Evolutionary conservation across 2,329 filamentous ascomycete species (phyloP).

Genomic region (Diplodia seriata): DNA sequence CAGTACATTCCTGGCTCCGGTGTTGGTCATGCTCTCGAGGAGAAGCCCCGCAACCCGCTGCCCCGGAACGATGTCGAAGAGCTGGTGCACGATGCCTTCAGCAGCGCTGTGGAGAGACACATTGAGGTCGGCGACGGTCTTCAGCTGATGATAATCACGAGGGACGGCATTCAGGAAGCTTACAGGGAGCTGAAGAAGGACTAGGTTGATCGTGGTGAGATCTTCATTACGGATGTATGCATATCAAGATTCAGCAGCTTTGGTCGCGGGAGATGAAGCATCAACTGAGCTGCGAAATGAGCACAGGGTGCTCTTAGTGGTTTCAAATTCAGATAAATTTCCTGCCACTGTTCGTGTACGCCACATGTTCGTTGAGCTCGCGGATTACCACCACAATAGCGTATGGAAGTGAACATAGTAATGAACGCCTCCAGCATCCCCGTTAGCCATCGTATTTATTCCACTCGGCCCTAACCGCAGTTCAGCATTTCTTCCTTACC

Average conservation of each 20-base stretch:
- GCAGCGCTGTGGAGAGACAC: conserved; percentile 96
- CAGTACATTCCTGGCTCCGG: conserved; percentile 91
- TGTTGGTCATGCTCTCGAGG: conserved; percentile 78
- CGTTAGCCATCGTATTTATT: too few species aligned
- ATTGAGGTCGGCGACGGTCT: conserved; percentile 97
- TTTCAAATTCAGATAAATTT: neutral
- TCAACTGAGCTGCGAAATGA: conserved; percentile 1
- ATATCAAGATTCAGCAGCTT: conserved; percentile 28
- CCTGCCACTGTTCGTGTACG: neutral
- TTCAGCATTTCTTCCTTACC: too few species aligned
- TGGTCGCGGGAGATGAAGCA: conserved; percentile 25
- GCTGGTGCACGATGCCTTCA: conserved; percentile 95
- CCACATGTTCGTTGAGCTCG: too few species aligned
- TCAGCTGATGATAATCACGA: conserved; percentile 93
- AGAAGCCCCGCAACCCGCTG: conserved; percentile 72
- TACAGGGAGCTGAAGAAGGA: conserved; percentile 78
- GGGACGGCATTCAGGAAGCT: conserved; percentile 85
- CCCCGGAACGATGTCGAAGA: conserved; percentile 77
- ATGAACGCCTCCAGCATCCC: too few species aligned
- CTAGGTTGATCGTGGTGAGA: conserved; percentile 34
- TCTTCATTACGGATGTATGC: conserved; percentile 18
- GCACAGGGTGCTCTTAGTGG: neutral
- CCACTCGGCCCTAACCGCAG: too few species aligned
- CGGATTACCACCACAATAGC: too few species aligned
- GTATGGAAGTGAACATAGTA: too few species aligned